A percentile compares a stretch with the other conserved stretches of the same genome.
phyloP scores from a whole-genome alignment of 495 filamentous ascomycete genomes.

The Podospora appendiculata region DNA sequence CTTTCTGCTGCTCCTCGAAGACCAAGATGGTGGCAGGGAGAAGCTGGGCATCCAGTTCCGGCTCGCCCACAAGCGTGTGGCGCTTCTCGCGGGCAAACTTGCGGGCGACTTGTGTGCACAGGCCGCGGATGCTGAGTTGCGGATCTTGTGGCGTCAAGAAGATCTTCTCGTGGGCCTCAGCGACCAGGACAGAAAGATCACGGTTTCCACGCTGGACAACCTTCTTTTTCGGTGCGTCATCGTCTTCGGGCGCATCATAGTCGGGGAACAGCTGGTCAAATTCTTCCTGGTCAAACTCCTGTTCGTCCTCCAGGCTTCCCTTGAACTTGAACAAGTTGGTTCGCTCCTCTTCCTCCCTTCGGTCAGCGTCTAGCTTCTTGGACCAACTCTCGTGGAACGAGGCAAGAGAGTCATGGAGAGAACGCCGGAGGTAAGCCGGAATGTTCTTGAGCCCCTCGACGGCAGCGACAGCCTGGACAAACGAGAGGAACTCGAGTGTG shows the following conservation, averaged over 20 bases:
- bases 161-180: conserved; percentile 39
- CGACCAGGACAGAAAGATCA: conserved; percentile 37
- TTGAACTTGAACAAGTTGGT: conserved; percentile 73
- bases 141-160: conserved; percentile 32
- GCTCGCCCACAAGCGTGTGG: conserved; percentile 16
- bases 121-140: conserved; percentile 25
- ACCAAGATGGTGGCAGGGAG: conserved; percentile 59
- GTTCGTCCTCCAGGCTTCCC: conserved; percentile 63
- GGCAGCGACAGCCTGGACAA: conserved; percentile 27
- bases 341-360: conserved; percentile 60
- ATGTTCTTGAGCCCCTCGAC: conserved; percentile 36
- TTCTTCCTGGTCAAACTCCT: conserved; percentile 70
- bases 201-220: conserved; percentile 21
- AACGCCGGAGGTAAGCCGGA: conserved; percentile 19
- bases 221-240: conserved; percentile 12
- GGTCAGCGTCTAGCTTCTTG: conserved; percentile 60
- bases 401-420: conserved; percentile 50
- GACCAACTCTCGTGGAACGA: conserved; percentile 74
- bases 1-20: conserved; percentile 49
- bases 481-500: conserved; percentile 39
- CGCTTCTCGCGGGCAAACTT: conserved; percentile 20
- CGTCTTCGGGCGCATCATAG: conserved; percentile 35
- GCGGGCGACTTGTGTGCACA: conserved; percentile 31
- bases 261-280: conserved; percentile 74
- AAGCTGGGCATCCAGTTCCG: conserved; percentile 39